These are phyloP conservation scores for Globisporangium camurandrum DNA, from an alignment of 352 stramenopile species.

Conservation along the genomic window DNA sequence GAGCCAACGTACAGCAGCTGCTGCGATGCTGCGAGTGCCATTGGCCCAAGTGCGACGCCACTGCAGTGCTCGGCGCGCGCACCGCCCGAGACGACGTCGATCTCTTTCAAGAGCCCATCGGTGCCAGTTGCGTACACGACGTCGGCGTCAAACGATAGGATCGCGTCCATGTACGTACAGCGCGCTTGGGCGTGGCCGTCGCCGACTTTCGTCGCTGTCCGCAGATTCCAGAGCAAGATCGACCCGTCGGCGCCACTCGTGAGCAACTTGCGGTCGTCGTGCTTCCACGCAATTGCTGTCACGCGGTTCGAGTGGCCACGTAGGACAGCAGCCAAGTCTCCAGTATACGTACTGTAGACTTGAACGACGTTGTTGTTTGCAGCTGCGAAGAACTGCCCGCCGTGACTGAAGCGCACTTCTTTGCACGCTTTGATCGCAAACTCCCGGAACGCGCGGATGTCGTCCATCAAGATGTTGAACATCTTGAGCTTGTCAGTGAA, in stretches of 20 bases:
- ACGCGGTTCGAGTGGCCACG: conserved; percentile 80
- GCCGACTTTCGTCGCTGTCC: conserved; percentile 61
- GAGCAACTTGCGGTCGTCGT: conserved; percentile 66
- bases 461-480: conserved; percentile 93
- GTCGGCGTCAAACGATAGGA: conserved; percentile 49
- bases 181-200: conserved; percentile 72
- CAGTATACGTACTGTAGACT: conserved; percentile 77
- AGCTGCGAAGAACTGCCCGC: conserved; percentile 87
- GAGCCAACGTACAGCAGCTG: conserved; percentile 88
- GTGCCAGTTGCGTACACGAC: conserved; percentile 87
- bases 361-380: conserved; percentile 87
- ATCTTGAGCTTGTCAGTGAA: conserved; percentile 92
- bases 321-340: conserved; percentile 59
- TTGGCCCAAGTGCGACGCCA: conserved; percentile 52
- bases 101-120: conserved; percentile 85
- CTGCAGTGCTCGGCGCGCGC: conserved; percentile 52
- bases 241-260: conserved; percentile 70
- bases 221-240: conserved; percentile 74
- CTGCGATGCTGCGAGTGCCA: conserved; percentile 80
- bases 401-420: conserved; percentile 88
- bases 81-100: conserved; percentile 69
- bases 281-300: conserved; percentile 73
- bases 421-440: conserved; percentile 89
- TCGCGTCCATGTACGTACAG: conserved; percentile 64
- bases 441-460: conserved; percentile 87